Percentiles rank a stretch among this genome's conserved stretches.
Conservation (phyloP, 2,329 filamentous ascomycete species). For the Talaromyces sp. region DNA sequence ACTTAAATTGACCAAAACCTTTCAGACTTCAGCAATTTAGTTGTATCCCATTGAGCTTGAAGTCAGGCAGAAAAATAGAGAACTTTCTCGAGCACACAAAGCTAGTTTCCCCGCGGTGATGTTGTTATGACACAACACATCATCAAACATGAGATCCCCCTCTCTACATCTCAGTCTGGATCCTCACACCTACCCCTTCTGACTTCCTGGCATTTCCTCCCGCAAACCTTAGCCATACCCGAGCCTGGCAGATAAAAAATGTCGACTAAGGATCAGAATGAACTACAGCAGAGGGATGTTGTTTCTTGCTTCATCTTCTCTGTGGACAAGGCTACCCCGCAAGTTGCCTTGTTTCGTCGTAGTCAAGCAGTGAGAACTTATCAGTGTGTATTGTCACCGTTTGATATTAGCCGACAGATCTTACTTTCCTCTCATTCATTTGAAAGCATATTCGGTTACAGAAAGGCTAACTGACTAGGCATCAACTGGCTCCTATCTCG, state of each 20-base stretch:
- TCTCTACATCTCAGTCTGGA: neutral
- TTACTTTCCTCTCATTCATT: no score
- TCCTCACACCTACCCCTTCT: no score
- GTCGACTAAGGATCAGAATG: conserved; percentile 14
- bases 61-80: neutral
- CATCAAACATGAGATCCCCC: neutral
- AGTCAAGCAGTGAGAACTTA: conserved; percentile 64
- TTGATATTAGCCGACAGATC: no score
- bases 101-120: conserved; percentile 11
- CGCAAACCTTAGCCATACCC: no score
- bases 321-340: conserved; percentile 32
- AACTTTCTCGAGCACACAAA: neutral
- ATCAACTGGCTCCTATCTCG: conserved; percentile 63
- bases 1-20: neutral
- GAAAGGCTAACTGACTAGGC: conserved; percentile 30
- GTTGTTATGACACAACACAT: conserved; percentile 15
- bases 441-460: neutral
- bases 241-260: no score
- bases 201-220: no score
- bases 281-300: conserved; percentile 34
- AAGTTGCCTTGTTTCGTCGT: conserved; percentile 65
- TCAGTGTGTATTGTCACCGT: conserved; percentile 45
- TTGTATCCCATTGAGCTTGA: neutral
- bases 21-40: neutral
- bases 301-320: conserved; percentile 52